Evolutionary conservation across 2,329 filamentous ascomycete species (phyloP).

Genomic region (Albophoma yamanashiensis): DNA sequence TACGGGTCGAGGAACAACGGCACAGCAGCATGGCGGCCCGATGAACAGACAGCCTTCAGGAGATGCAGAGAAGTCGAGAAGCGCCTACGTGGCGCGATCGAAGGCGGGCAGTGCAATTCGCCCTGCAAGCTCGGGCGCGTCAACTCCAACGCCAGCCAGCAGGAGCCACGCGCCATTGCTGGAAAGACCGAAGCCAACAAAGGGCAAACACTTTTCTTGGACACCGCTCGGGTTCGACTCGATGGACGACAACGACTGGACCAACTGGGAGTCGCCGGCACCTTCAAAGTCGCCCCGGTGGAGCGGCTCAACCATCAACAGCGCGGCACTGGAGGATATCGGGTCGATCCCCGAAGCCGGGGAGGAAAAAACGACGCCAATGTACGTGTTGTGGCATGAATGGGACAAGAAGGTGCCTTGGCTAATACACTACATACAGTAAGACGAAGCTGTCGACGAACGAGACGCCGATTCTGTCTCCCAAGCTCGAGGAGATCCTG

Average conservation of each 20-base stretch:
- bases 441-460: constrained; percentile 20
- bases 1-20: constrained; percentile 30
- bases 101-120: constrained; percentile 33
- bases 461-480: constrained; percentile 20
- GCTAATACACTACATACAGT: constrained; percentile 9
- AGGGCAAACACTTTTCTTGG: constrained; percentile 48
- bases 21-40: constrained; percentile 9
- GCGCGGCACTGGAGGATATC: constrained; percentile 29
- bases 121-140: constrained; percentile 16
- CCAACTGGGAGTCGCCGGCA: constrained; percentile 49
- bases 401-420: not conserved
- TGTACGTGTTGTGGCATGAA: constrained; percentile 29
- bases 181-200: constrained; percentile 27
- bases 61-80: constrained; percentile 37
- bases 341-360: constrained; percentile 34
- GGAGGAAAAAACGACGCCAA: constrained; percentile 33
- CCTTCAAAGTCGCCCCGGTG: constrained; percentile 48
- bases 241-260: constrained; percentile 53
- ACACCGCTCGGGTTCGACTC: constrained; percentile 46
- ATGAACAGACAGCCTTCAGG: constrained; percentile 7
- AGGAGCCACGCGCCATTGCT: constrained; percentile 13
- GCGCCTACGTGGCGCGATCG: constrained; percentile 27
- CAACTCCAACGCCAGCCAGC: constrained; percentile 21
- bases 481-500: constrained; percentile 42
- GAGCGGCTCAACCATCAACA: constrained; percentile 50